phyloP scores from a whole-genome alignment of 2,329 filamentous ascomycete genomes.

The Colletotrichum neosansevieriae region DNA sequence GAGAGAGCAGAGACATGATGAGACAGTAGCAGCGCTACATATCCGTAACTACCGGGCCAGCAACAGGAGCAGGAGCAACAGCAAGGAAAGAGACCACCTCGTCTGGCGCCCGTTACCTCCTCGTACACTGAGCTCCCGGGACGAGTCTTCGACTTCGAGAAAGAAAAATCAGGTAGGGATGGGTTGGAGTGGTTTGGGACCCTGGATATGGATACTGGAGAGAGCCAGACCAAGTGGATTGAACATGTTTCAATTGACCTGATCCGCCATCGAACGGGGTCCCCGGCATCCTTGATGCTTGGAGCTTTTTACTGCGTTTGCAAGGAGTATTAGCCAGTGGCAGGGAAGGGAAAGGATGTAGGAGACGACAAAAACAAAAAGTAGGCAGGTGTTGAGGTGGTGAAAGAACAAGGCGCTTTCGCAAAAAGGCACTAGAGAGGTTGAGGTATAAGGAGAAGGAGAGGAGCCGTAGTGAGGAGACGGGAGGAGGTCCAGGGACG shows the following conservation, averaged over 20 bases:
- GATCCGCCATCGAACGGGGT: constrained; percentile 25
- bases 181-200: constrained; percentile 26
- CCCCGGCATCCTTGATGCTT: constrained; percentile 7
- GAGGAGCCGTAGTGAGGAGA: constrained; percentile 16
- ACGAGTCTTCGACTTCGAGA: neutral
- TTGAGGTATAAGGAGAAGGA: constrained; percentile 17
- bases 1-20: constrained; percentile 20
- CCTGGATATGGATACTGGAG: constrained; percentile 18
- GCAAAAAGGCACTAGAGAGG: no score
- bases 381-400: constrained; percentile 16
- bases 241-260: constrained; percentile 38
- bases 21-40: constrained; percentile 15
- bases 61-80: constrained; percentile 9
- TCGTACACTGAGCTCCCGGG: constrained; percentile 1
- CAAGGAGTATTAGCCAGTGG: neutral
- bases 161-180: constrained; percentile 3
- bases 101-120: neutral
- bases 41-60: neutral
- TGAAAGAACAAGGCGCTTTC: neutral
- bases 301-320: no score
- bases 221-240: constrained; percentile 23
- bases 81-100: neutral
- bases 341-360: neutral
- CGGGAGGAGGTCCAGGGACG: constrained; percentile 30
- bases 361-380: constrained; percentile 1